Percentiles rank a stretch among this genome's conserved stretches.
These are phyloP conservation scores for Vigna unguiculata DNA, from an alignment of 306 rosid genomes.

Conservation along the genomic window DNA sequence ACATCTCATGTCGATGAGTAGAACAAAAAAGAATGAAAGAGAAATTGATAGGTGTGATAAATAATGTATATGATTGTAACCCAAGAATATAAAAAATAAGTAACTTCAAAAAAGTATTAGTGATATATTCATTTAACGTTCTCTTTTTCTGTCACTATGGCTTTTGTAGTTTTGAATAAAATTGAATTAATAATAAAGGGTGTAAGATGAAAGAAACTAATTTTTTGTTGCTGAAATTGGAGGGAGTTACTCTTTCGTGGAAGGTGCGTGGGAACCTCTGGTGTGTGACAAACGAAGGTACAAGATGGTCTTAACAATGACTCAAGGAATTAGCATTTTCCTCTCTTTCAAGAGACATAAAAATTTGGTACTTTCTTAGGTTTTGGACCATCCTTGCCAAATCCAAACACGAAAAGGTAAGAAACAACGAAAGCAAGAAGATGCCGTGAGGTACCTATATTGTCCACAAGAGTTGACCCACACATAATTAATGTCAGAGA, in stretches of 20 bases:
- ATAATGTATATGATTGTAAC: too few relatives aligned
- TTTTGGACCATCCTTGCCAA: neutral
- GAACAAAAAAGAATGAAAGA: too few relatives aligned
- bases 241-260: slow-evolving; percentile 57
- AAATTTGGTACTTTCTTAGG: slow-evolving; percentile 25
- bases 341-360: neutral
- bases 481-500: neutral
- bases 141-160: too few relatives aligned
- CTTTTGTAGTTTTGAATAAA: too few relatives aligned
- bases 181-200: too few relatives aligned
- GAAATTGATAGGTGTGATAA: too few relatives aligned
- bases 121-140: too few relatives aligned
- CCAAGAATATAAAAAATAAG: too few relatives aligned
- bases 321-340: slow-evolving; percentile 28
- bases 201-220: too few relatives aligned
- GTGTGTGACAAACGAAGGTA: slow-evolving; percentile 39
- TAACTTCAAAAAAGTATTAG: too few relatives aligned
- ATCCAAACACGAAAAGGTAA: slow-evolving; percentile 37
- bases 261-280: slow-evolving; percentile 63
- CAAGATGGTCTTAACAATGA: slow-evolving; percentile 30
- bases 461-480: slow-evolving; percentile 42
- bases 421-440: slow-evolving; percentile 32
- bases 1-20: neutral
- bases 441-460: slow-evolving; percentile 30
- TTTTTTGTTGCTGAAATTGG: neutral